Base-by-base conservation (phyloP, 2,329 filamentous ascomycete genomes). In the Verticillium isaacii region DNA sequence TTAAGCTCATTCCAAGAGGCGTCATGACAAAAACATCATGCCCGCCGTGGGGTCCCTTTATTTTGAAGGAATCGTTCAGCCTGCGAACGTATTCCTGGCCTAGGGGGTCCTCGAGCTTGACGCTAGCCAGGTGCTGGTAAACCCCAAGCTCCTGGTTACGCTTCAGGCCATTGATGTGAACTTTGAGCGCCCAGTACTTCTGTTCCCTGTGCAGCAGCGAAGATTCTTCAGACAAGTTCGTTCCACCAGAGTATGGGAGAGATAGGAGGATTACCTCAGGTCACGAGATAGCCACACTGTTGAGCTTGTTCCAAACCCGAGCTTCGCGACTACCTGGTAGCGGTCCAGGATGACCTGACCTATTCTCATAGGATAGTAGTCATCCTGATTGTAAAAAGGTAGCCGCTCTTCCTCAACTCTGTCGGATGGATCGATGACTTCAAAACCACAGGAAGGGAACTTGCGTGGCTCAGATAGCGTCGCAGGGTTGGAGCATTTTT, bases 231-330 rank as follows among this genome's bases (percentile, higher is more conserved):
- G 29, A 5, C 4, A 29, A 29, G 5, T 29, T 29, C 29, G 5
- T 29, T 29, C 29, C 29, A 29, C 29, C 29, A 29, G 29, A 6
- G 5, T 6, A 29, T 29, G 29, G 29, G 5, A 41, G 19, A n/a
- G 15, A 17, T 3, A n/a, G 15, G 12, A 19, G 4, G 5, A n/a
- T n/a, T 41, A 41, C 39, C 39, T 41, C 11, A 77, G 69, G 69
- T 79, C 75, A 32, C 67, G 72, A 55, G 72, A 73, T 0, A 80
- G 71, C 78, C 78, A 81, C 5, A 77, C 74, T 0, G 78, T 80
- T 7, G 78, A 78, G 52, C 65, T 68, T 6, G 68, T 68, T 9
- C 78, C 78, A 64, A 75, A 78, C 32, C 78, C 78, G 12, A 80
- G 71, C 63, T 82, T 81, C 45, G 71, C 73, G 12, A 79, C 68